Base-by-base conservation (phyloP, 2,329 filamentous ascomycete genomes). In the Aspergillus hortae region DNA sequence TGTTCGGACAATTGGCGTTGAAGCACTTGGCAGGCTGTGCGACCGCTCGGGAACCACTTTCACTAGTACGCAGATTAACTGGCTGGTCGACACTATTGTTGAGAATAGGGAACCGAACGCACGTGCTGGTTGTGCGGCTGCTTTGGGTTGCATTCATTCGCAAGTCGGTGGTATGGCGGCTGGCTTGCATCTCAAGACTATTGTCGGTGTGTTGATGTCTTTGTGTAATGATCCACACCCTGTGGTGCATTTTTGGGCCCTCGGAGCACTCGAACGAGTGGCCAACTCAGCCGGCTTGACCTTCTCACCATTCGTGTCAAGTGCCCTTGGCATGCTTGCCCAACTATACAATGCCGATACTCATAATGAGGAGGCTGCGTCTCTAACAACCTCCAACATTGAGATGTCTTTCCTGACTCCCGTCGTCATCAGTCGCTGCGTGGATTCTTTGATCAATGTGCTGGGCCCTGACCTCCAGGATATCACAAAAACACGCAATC, bases 91-190 rank as follows among this genome's bases (percentile, higher is more conserved):
- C 64, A 95, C 89, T 1, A 96, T 99, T 57, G 91, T 99, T 5
- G 83, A 87, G 42, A 96, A 99, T 69, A 83, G 92, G 49, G 94
- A 99, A 68, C 94, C 94, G 0, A 92, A 89, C 68, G 91, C 91
- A 35, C 85, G 94, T 67, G 92, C 95, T 42, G 94, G 94, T 10
- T 99, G 92, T 71, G 94, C 95, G 14, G 90, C 95, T 77, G 91
- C 94, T 11, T 76, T 99, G 27, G 94, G 94, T 7, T 89, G 88
- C 51, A 97, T 99, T 47, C 92, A 99, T 72, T 89, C 90, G 15
- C 91, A 96, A 68, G 89, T 99, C 32, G 95, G 94, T 52, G 92
- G 94, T 51, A 97, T 99, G 92, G 94, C 94, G 48, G 94, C 94
- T 49, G 91, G 92, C 3, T 91, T 94, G 62, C 94, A 99, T 68